phyloP scores from a whole-genome alignment of 1,284 basidiomycete species.

The Sutorius eximius region DNA sequence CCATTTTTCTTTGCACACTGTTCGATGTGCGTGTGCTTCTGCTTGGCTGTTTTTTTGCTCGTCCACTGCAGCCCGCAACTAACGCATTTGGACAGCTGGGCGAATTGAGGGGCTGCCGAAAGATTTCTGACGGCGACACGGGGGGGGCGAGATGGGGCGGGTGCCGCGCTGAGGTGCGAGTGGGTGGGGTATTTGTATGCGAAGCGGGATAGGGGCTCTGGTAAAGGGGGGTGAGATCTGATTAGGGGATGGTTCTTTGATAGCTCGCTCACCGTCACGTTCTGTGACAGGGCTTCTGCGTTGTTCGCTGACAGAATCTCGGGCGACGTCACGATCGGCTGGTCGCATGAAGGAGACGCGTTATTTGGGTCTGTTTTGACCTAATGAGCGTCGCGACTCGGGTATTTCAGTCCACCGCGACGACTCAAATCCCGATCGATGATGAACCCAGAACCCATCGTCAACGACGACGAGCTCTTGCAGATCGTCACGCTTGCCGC shows the following conservation, averaged over 20 bases:
- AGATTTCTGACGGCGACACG: not conserved
- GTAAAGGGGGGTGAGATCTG: not conserved
- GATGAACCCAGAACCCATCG: conserved; percentile 30
- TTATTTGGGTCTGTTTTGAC: conserved; percentile 36
- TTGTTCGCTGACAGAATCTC: not conserved
- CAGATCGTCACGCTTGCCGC: conserved; percentile 63
- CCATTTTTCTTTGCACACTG: conserved; percentile 62
- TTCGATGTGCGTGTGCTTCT: conserved; percentile 67
- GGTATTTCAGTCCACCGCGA: not conserved
- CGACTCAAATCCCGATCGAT: conserved; percentile 16
- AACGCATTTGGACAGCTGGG: conserved; percentile 56
- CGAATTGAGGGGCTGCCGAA: conserved; percentile 40
- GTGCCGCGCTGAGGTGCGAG: not conserved
- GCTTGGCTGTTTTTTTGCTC: conserved; percentile 53
- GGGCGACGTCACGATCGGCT: conserved; percentile 2
- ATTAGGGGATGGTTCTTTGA: no score
- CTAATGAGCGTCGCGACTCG: conserved; percentile 13
- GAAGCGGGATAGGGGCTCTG: conserved; percentile 33
- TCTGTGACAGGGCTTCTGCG: not conserved
- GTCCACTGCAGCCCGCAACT: conserved; percentile 70
- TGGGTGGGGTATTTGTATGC: conserved; percentile 27
- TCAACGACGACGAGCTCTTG: conserved; percentile 59
- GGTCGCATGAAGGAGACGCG: conserved; percentile 28
- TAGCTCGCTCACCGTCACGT: conserved; percentile 6
- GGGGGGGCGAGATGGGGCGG: conserved; percentile 1